These are phyloP conservation scores for Annulohypoxylon nitens DNA, from an alignment of 495 filamentous ascomycete genomes.

Conservation along the genomic window DNA sequence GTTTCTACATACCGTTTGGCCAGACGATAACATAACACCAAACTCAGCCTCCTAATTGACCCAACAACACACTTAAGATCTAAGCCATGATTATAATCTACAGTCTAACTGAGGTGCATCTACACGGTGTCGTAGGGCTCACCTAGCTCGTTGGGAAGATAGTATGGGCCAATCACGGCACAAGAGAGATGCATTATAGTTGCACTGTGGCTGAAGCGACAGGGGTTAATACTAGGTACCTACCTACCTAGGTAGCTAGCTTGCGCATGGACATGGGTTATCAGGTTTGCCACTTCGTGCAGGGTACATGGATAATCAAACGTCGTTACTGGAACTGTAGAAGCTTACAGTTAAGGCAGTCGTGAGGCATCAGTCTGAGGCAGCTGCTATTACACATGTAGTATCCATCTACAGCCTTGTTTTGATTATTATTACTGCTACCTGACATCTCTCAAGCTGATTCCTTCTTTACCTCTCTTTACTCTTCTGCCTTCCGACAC, in stretches of 20 bases:
- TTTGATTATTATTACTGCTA: background rate
- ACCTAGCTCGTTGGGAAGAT: background rate
- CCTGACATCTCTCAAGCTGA: too few species aligned
- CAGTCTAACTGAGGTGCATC: background rate
- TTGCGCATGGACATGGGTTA: background rate
- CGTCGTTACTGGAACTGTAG: background rate
- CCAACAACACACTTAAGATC: background rate
- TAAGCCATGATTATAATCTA: background rate
- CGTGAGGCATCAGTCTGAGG: conserved; percentile 9
- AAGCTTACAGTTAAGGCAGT: conserved; percentile 24
- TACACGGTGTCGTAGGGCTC: background rate
- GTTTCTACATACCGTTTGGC: background rate
- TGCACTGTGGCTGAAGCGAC: conserved; percentile 5
- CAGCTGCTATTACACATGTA: background rate
- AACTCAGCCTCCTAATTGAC: conserved; percentile 6
- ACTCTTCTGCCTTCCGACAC: background rate
- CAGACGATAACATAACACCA: background rate
- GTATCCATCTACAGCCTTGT: conserved; percentile 11
- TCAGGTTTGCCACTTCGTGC: conserved; percentile 7
- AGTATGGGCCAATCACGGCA: background rate
- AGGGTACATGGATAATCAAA: background rate
- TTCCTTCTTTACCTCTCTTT: background rate
- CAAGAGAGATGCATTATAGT: background rate
- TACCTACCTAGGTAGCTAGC: background rate
- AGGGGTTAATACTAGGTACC: background rate